These are phyloP conservation scores for Scheffersomyces parashehatae DNA, from an alignment of 1,139 yeast species.

Conservation along the genomic window DNA sequence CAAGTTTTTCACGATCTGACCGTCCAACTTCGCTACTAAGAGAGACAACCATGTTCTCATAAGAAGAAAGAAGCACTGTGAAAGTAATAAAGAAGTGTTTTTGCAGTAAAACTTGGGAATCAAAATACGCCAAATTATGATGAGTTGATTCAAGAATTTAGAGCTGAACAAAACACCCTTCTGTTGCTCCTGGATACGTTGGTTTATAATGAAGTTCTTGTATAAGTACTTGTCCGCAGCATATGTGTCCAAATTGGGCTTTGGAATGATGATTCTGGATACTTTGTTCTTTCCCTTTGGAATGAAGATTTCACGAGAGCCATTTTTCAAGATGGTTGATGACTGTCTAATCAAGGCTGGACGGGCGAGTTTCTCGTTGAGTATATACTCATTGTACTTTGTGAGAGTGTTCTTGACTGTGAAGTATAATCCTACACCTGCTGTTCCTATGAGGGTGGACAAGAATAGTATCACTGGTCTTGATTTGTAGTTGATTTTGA, in stretches of 20 bases:
- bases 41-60: conserved; percentile 87
- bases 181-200: conserved; percentile 27
- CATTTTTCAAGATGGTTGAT: conserved; percentile 49
- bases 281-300: conserved; percentile 49
- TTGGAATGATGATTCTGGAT: conserved; percentile 55
- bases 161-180: conserved; percentile 54
- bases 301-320: conserved; percentile 54
- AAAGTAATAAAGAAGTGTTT: conserved; percentile 62
- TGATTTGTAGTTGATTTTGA: conserved; percentile 43
- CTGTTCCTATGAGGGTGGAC: conserved; percentile 43
- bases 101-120: conserved; percentile 73
- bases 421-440: conserved; percentile 44
- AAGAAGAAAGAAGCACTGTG: conserved; percentile 76
- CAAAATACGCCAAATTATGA: conserved; percentile 77
- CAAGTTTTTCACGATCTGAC: conserved; percentile 86
- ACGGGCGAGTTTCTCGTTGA: conserved; percentile 28
- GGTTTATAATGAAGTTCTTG: conserved; percentile 49
- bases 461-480: conserved; percentile 48
- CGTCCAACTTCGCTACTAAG: conserved; percentile 85
- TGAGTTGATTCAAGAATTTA: conserved; percentile 69
- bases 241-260: conserved; percentile 58
- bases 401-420: conserved; percentile 31
- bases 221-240: conserved; percentile 71
- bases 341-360: conserved; percentile 47
- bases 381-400: conserved; percentile 32